Conservation (phyloP, 305 asterid species). For the Lippia alba region DNA sequence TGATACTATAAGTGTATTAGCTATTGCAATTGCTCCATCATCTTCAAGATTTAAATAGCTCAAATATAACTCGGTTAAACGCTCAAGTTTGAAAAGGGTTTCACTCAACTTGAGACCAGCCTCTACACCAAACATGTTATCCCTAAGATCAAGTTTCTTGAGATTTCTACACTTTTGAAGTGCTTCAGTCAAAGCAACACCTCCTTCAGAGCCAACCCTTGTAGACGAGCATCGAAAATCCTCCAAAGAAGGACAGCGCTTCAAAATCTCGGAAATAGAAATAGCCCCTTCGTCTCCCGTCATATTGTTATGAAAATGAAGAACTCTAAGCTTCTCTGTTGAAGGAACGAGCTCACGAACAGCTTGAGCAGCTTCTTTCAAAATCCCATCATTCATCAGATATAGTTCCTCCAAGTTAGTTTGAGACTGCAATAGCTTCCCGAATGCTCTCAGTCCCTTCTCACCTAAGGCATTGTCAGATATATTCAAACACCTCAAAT, state of each 20-base stretch:
- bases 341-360: slow-evolving; percentile 83
- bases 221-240: slow-evolving; percentile 96
- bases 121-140: slow-evolving; percentile 89
- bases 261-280: slow-evolving; percentile 79
- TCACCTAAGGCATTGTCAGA: slow-evolving; percentile 97
- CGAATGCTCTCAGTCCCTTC: slow-evolving; percentile 93
- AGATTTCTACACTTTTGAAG: slow-evolving; percentile 65
- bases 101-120: slow-evolving; percentile 76
- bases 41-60: slow-evolving; percentile 92
- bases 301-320: slow-evolving; percentile 96
- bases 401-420: slow-evolving; percentile 76
- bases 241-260: slow-evolving; percentile 73
- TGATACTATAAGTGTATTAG: slow-evolving; percentile 63
- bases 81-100: slow-evolving; percentile 54
- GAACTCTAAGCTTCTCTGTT: slow-evolving; percentile 71
- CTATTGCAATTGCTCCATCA: slow-evolving; percentile 74
- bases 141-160: slow-evolving; percentile 90
- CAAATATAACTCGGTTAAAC: slow-evolving; percentile 71
- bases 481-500: slow-evolving; percentile 75
- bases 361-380: slow-evolving; percentile 94
- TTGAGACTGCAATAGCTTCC: slow-evolving; percentile 78
- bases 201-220: slow-evolving; percentile 85
- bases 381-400: slow-evolving; percentile 92
- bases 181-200: slow-evolving; percentile 82
- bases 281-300: slow-evolving; percentile 96